Percentiles rank a stretch among this genome's conserved stretches.
phyloP scores from a whole-genome alignment of 164 flowering plant genomes.

The Hamamelis virginiana region DNA sequence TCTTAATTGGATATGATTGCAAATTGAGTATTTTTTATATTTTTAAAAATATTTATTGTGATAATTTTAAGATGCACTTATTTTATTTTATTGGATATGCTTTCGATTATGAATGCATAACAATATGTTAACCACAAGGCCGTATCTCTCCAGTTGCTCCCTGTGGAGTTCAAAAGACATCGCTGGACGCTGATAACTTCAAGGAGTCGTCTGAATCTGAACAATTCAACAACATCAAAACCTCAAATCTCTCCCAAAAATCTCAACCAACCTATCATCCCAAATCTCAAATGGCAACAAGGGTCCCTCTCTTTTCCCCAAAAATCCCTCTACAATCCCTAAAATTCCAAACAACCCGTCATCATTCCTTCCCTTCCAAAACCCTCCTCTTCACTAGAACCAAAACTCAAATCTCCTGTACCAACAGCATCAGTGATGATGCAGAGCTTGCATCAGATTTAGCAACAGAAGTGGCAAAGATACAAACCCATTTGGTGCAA shows the following conservation, averaged over 20 bases:
- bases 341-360: background rate
- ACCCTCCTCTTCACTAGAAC: slow-evolving; percentile 4
- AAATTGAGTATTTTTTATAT: too few relatives aligned
- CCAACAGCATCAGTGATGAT: slow-evolving; percentile 38
- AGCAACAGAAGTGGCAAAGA: slow-evolving; percentile 39
- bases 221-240: slow-evolving; percentile 3
- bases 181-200: too few relatives aligned
- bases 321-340: slow-evolving; percentile 2
- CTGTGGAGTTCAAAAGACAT: too few relatives aligned
- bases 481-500: slow-evolving; percentile 32
- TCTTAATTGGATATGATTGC: too few relatives aligned
- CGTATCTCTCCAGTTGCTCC: too few relatives aligned
- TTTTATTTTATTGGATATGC: too few relatives aligned
- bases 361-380: slow-evolving; percentile 3
- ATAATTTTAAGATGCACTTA: too few relatives aligned
- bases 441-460: slow-evolving; percentile 46
- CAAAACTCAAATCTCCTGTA: slow-evolving; percentile 26
- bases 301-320: slow-evolving; percentile 20
- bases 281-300: slow-evolving; percentile 31
- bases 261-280: background rate
- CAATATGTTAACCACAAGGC: too few relatives aligned
- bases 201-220: background rate
- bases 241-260: slow-evolving; percentile 7
- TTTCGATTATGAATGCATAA: too few relatives aligned
- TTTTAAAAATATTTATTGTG: too few relatives aligned